phyloP scores from a whole-genome alignment of 164 flowering plant genomes.

The Liriodendron chinense region DNA sequence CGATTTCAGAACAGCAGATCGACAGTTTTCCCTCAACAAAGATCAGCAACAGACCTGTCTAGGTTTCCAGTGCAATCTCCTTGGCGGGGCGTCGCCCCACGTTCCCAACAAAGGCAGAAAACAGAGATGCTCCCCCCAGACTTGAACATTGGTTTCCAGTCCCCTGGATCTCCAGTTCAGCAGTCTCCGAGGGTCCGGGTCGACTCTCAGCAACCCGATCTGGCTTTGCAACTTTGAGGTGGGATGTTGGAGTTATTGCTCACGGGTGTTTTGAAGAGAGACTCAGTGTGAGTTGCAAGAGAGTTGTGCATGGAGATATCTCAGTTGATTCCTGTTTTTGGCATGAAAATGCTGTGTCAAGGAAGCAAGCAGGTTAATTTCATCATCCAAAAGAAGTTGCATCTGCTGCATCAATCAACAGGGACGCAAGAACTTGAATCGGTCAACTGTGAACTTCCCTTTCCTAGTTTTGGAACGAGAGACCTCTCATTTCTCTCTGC shows the following conservation, averaged over 20 bases:
- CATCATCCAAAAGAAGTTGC: no score
- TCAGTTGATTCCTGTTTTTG: neutral
- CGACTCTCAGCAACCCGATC: slow-evolving; percentile 93
- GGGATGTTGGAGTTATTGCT: neutral
- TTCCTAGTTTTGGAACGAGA: no score
- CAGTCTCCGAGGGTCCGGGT: slow-evolving; percentile 53
- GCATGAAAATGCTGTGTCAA: neutral
- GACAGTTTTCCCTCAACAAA: slow-evolving; percentile 42
- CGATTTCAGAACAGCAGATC: slow-evolving; percentile 43
- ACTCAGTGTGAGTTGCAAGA: no score
- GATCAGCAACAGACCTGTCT: slow-evolving; percentile 43
- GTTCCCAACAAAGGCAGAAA: slow-evolving; percentile 47
- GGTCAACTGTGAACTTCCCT: no score
- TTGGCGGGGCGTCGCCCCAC: slow-evolving; percentile 55
- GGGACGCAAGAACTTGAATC: no score
- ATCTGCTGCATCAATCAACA: no score
- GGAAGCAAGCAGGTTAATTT: neutral
- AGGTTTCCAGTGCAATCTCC: slow-evolving; percentile 57
- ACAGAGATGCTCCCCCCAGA: slow-evolving; percentile 82
- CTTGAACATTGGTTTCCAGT: slow-evolving; percentile 76
- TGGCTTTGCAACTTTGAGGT: slow-evolving; percentile 83
- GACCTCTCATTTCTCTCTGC: no score
- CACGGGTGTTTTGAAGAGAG: neutral
- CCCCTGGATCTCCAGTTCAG: slow-evolving; percentile 69
- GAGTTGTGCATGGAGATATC: neutral